phyloP scores from a whole-genome alignment of 352 stramenopile genomes.

The Phytophthora megakarya region DNA sequence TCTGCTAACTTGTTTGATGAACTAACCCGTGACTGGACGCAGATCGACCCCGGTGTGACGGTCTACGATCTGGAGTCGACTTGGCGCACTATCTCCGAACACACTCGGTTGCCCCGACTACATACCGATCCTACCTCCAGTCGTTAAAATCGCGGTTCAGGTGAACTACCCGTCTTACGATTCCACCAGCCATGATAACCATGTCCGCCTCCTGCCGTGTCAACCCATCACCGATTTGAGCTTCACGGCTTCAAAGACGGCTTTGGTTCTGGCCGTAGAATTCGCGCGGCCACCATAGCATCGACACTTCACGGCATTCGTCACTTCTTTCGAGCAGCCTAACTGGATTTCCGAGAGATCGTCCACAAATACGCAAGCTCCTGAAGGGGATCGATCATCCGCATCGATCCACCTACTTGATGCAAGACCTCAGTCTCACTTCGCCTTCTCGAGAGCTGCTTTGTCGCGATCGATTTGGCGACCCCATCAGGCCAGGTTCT shows the following conservation, averaged over 20 bases:
- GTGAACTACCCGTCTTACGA: neutral
- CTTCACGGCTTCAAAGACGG: slow-evolving; percentile 11
- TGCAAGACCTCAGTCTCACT: neutral
- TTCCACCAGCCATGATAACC: too few species aligned
- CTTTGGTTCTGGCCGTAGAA: neutral
- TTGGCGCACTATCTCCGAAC: slow-evolving; percentile 18
- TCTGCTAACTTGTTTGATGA: slow-evolving; percentile 1
- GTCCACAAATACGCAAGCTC: too few species aligned
- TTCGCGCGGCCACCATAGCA: neutral
- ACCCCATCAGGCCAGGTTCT: slow-evolving; percentile 9
- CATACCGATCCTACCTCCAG: slow-evolving; percentile 9
- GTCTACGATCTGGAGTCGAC: neutral
- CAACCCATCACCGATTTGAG: slow-evolving; percentile 10
- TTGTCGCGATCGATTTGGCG: neutral
- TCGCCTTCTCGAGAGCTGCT: neutral
- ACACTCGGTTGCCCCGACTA: slow-evolving; percentile 7
- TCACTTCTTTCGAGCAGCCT: slow-evolving; percentile 11
- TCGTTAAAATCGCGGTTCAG: neutral
- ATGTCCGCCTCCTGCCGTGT: too few species aligned
- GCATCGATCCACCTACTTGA: neutral
- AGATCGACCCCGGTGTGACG: neutral
- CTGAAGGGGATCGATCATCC: slow-evolving; percentile 11
- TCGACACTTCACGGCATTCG: neutral
- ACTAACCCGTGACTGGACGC: slow-evolving; percentile 11
- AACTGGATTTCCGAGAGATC: slow-evolving; percentile 1